Evolutionary conservation across 148 eudicot species (phyloP).

Genomic region (Spergularia marina): DNA sequence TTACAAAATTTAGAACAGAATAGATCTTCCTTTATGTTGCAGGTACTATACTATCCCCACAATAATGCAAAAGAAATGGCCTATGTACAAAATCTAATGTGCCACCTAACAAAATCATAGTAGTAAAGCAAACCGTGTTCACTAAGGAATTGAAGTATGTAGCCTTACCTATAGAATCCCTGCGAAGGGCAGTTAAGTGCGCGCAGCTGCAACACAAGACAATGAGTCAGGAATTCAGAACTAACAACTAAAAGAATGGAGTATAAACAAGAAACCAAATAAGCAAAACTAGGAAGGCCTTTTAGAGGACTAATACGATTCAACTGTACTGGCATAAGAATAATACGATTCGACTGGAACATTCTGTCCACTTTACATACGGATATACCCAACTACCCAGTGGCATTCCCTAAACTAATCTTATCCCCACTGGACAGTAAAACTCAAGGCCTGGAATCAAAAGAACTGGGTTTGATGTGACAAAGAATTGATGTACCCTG

Average conservation of each 20-base stretch:
- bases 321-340: not conserved
- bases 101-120: not conserved
- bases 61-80: not conserved
- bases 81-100: not conserved
- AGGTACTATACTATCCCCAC: not conserved
- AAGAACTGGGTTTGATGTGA: too few species aligned
- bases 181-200: constrained; percentile 82
- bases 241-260: not conserved
- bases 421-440: not conserved
- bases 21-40: not conserved
- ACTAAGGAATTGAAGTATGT: not conserved
- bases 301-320: not conserved
- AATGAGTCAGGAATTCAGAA: constrained; percentile 1
- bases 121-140: not conserved
- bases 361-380: not conserved
- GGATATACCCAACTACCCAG: too few species aligned
- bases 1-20: not conserved
- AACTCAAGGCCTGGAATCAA: too few species aligned
- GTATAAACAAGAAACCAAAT: not conserved
- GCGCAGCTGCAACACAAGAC: constrained; percentile 77
- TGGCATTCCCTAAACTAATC: not conserved
- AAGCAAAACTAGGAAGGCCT: not conserved
- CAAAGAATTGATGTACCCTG: not conserved
- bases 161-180: constrained; percentile 91
- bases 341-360: not conserved